Percentiles rank a stretch among this genome's conserved stretches.
phyloP scores from a whole-genome alignment of 352 stramenopile species.

The Globisporangium paddicum region DNA sequence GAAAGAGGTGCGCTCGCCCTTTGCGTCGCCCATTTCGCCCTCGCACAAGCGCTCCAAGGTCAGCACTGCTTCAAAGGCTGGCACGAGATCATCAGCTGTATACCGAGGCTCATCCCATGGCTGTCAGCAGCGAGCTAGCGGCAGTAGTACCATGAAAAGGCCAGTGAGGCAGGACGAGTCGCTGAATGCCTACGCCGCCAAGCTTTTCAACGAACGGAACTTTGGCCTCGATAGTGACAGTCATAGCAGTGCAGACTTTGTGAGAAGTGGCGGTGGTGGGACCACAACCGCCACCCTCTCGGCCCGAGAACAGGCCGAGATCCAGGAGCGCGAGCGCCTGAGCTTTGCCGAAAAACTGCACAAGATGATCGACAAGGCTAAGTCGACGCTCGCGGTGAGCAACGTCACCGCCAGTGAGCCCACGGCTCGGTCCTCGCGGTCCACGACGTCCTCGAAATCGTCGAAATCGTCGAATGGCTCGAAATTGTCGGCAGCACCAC shows the following conservation, averaged over 20 bases:
- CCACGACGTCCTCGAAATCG: not conserved
- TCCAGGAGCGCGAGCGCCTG: conserved; percentile 51
- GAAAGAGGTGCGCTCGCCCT: conserved; percentile 23
- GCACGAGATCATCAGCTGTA: not conserved
- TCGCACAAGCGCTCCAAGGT: conserved; percentile 11
- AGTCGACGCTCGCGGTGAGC: conserved; percentile 41
- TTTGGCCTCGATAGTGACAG: conserved; percentile 7
- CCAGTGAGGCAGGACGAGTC: conserved; percentile 24
- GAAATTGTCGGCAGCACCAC: not conserved
- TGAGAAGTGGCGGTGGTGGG: not conserved
- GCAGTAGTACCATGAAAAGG: conserved; percentile 1
- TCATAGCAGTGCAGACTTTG: not conserved
- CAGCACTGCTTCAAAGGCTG: not conserved
- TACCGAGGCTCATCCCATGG: not conserved
- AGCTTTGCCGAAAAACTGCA: conserved; percentile 85
- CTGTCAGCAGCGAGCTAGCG: not conserved
- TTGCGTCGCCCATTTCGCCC: conserved; percentile 26
- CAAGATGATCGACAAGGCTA: conserved; percentile 86
- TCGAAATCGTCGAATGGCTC: not conserved
- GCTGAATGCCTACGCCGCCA: conserved; percentile 56
- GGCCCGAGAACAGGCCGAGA: conserved; percentile 28
- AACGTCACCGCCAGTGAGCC: conserved; percentile 2
- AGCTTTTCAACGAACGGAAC: conserved; percentile 65
- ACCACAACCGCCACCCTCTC: conserved; percentile 14
- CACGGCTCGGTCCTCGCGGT: not conserved